Conservation (phyloP, 2,329 filamentous ascomycete species). For the Ilyonectria robusta region DNA sequence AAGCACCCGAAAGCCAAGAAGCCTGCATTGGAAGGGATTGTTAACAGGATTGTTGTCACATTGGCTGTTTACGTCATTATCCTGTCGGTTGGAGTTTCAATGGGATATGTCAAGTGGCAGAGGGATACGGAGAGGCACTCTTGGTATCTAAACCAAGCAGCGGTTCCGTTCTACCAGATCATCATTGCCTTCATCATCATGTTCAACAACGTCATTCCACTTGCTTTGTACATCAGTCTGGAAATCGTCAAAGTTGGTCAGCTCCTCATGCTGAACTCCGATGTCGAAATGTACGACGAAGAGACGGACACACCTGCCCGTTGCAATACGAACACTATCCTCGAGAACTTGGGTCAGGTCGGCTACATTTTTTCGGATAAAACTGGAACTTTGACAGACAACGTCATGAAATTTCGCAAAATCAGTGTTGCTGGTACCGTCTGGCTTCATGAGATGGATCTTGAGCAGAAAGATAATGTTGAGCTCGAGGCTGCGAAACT, state of each 20-base stretch:
- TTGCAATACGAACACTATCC: slow-evolving; percentile 93
- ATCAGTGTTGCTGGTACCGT: slow-evolving; percentile 90
- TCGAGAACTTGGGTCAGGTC: slow-evolving; percentile 93
- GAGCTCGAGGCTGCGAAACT: slow-evolving; percentile 38
- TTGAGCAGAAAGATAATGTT: slow-evolving; percentile 58
- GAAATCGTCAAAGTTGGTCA: slow-evolving; percentile 87
- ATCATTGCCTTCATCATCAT: slow-evolving; percentile 94
- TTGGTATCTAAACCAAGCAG: slow-evolving; percentile 82
- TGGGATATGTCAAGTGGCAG: slow-evolving; percentile 86
- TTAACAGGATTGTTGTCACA: slow-evolving; percentile 86
- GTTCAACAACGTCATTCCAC: slow-evolving; percentile 95
- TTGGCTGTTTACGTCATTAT: slow-evolving; percentile 85
- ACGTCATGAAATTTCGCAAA: slow-evolving; percentile 95
- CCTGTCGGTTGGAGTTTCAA: slow-evolving; percentile 84
- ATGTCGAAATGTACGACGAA: slow-evolving; percentile 93
- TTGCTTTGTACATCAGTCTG: slow-evolving; percentile 91
- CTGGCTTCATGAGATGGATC: slow-evolving; percentile 87
- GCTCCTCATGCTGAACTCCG: slow-evolving; percentile 83
- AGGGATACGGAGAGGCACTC: slow-evolving; percentile 74
- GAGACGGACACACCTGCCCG: slow-evolving; percentile 87
- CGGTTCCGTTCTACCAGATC: slow-evolving; percentile 84
- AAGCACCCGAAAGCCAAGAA: slow-evolving; percentile 89
- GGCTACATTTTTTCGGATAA: slow-evolving; percentile 95
- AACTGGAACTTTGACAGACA: slow-evolving; percentile 94
- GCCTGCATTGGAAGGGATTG: slow-evolving; percentile 80